Conservation (phyloP, 768 basidiomycete genomes). For the Kwoniella dendrophila region DNA sequence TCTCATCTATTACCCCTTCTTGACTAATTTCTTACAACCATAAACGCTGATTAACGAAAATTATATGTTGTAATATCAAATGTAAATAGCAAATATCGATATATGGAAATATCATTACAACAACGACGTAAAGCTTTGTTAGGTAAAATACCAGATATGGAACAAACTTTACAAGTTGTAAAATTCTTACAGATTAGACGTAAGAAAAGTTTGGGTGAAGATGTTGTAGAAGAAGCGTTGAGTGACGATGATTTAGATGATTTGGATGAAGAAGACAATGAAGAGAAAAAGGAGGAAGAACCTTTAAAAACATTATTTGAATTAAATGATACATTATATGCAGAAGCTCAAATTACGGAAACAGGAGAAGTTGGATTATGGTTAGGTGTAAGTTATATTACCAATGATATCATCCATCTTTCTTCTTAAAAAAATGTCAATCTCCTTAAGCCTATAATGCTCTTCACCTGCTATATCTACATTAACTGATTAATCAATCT, state of each 20-base stretch:
- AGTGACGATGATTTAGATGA: constrained; percentile 58
- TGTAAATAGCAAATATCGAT: constrained; percentile 84
- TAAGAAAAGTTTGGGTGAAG: constrained; percentile 61
- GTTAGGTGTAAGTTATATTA: constrained; percentile 74
- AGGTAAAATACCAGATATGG: constrained; percentile 95
- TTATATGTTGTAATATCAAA: not conserved
- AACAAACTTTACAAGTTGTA: constrained; percentile 87
- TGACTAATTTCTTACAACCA: not conserved
- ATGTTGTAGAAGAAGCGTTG: constrained; percentile 34
- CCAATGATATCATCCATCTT: not conserved
- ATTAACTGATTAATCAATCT: too few relatives aligned
- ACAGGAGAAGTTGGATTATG: constrained; percentile 89
- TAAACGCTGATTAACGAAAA: not conserved
- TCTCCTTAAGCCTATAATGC: too few relatives aligned
- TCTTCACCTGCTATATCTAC: too few relatives aligned
- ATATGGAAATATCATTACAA: constrained; percentile 87
- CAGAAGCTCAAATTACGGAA: constrained; percentile 83
- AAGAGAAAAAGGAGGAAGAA: constrained; percentile 55
- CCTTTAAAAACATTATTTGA: constrained; percentile 85
- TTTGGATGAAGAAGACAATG: constrained; percentile 55
- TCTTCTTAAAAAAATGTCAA: too few relatives aligned
- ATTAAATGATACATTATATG: constrained; percentile 91
- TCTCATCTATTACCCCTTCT: not conserved
- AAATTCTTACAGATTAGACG: constrained; percentile 73
- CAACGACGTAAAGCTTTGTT: constrained; percentile 78